Conservation (phyloP, 495 filamentous ascomycete genomes). For the Ascobolus immersus region DNA sequence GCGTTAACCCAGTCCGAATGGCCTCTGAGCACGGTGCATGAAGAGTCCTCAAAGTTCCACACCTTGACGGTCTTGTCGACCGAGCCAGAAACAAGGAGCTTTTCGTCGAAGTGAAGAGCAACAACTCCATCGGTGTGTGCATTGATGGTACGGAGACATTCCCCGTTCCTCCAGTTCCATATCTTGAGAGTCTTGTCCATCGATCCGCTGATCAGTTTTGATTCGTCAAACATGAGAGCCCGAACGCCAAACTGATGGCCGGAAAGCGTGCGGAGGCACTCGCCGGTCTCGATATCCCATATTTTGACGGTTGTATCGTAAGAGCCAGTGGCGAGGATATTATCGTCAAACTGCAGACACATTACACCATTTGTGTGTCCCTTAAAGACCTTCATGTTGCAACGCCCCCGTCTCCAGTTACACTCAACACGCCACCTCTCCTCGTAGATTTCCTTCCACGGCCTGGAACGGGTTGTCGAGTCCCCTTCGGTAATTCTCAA, state of each 20-base stretch:
- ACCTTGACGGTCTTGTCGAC: conserved; percentile 76
- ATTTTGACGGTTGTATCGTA: conserved; percentile 90
- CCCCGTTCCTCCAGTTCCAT: conserved; percentile 91
- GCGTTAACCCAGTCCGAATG: conserved; percentile 89
- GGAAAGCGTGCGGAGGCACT: conserved; percentile 54
- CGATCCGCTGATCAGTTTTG: conserved; percentile 63
- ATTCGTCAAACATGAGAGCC: conserved; percentile 79
- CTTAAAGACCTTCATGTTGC: conserved; percentile 49
- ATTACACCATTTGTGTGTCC: conserved; percentile 90
- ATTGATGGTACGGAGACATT: conserved; percentile 54
- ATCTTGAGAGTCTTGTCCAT: conserved; percentile 61
- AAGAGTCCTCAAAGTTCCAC: conserved; percentile 72
- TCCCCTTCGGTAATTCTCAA: too few relatives aligned
- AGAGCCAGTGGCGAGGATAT: conserved; percentile 75
- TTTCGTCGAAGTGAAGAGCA: conserved; percentile 57
- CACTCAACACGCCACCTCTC: conserved; percentile 72
- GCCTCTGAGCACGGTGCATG: conserved; percentile 49
- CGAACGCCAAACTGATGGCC: conserved; percentile 67
- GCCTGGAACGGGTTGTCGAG: too few relatives aligned
- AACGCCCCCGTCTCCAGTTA: conserved; percentile 90
- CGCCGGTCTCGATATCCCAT: conserved; percentile 74
- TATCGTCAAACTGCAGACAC: conserved; percentile 85
- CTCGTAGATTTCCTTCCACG: conserved; percentile 85
- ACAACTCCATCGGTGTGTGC: conserved; percentile 63
- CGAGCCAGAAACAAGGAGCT: conserved; percentile 64